Evolutionary conservation across 2,329 filamentous ascomycete genomes (phyloP).

Genomic region (Fusarium fujikuroi): DNA sequence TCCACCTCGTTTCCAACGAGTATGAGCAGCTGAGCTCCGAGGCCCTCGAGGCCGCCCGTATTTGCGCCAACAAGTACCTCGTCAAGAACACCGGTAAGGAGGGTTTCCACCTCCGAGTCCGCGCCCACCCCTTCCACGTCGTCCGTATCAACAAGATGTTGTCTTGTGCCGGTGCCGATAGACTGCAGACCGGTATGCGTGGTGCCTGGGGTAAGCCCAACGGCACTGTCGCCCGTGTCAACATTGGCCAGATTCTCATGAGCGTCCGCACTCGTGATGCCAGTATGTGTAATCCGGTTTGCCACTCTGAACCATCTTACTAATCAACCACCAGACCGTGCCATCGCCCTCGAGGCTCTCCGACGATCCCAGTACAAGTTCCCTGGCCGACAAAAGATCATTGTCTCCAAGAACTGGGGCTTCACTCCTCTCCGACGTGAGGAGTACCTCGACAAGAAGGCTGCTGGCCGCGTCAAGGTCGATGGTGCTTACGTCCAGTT

Average conservation of each 20-base stretch:
- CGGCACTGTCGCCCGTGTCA: constrained; percentile 98
- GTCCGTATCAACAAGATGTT: constrained; percentile 99
- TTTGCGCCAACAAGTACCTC: constrained; percentile 99
- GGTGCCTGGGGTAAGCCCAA: constrained; percentile 99
- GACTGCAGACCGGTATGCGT: constrained; percentile 99
- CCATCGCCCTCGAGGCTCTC: constrained; percentile 95
- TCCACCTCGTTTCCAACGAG: constrained; percentile 99
- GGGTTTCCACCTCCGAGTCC: constrained; percentile 78
- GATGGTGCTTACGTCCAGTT: constrained; percentile 99
- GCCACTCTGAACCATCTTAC: constrained; percentile 32
- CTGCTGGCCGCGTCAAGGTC: constrained; percentile 91
- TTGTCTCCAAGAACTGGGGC: constrained; percentile 99
- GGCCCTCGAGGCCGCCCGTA: constrained; percentile 99
- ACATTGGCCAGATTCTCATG: constrained; percentile 99
- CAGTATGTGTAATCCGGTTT: constrained; percentile 64
- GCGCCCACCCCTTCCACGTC: constrained; percentile 99
- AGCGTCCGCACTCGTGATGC: constrained; percentile 96
- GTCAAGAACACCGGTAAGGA: constrained; percentile 79
- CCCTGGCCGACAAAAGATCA: constrained; percentile 99
- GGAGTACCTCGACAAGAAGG: constrained; percentile 96
- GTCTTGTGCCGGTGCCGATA: constrained; percentile 99
- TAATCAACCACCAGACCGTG: constrained; percentile 71
- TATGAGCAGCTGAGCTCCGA: constrained; percentile 99
- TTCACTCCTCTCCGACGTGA: constrained; percentile 98
- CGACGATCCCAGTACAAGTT: constrained; percentile 99